These are phyloP conservation scores for Hanseniaspora jakobsenii DNA, from an alignment of 805 yeast genomes.

Conservation along the genomic window DNA sequence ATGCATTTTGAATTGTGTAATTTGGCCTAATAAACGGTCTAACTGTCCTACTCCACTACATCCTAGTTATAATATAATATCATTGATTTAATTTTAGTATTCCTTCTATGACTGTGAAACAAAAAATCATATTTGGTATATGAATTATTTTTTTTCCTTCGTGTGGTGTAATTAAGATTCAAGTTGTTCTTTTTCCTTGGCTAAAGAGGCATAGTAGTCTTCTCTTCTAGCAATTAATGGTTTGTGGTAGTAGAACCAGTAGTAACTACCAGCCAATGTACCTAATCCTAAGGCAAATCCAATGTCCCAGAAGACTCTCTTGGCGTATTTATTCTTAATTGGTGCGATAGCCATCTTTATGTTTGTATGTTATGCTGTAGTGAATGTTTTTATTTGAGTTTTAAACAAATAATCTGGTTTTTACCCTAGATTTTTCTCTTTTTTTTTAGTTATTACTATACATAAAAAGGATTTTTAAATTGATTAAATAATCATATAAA, in stretches of 20 bases:
- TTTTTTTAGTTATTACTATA: not conserved
- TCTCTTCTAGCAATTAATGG: constrained; percentile 64
- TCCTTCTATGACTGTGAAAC: too few relatives aligned
- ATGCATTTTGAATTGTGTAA: too few relatives aligned
- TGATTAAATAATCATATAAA: too few relatives aligned
- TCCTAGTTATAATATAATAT: too few relatives aligned
- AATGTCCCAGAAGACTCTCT: constrained; percentile 70
- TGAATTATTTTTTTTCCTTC: too few relatives aligned
- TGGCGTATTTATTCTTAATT: constrained; percentile 71
- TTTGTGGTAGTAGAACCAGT: constrained; percentile 84
- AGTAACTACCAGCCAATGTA: constrained; percentile 50
- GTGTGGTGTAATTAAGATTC: constrained; percentile 12
- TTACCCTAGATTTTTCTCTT: not conserved
- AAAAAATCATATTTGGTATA: not conserved
- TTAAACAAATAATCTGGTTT: not conserved
- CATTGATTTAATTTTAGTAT: too few relatives aligned
- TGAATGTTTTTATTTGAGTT: constrained; percentile 15
- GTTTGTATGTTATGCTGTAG: too few relatives aligned
- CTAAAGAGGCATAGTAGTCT: constrained; percentile 66
- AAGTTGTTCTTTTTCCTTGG: constrained; percentile 48
- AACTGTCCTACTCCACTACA: too few relatives aligned
- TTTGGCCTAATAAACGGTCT: too few relatives aligned
- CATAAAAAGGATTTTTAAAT: too few relatives aligned
- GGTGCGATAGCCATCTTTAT: constrained; percentile 64
- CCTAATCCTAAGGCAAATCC: constrained; percentile 56